phyloP scores from a whole-genome alignment of 352 stramenopile genomes.

The Phytopythium boreale region DNA sequence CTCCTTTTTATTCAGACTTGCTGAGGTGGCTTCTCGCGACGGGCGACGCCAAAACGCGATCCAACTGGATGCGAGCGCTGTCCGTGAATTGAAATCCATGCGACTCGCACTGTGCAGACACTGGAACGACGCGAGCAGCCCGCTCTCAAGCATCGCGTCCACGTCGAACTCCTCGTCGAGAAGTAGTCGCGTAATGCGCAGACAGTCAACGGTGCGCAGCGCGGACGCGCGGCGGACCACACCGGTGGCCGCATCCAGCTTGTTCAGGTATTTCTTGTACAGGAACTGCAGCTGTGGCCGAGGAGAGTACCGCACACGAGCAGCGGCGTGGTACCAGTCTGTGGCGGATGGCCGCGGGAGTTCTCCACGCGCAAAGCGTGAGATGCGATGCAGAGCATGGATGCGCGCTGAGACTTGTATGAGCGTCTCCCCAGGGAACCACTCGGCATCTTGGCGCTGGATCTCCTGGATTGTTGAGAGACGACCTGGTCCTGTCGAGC shows the following conservation, averaged over 20 bases:
- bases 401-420: slow-evolving; percentile 42
- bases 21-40: slow-evolving; percentile 28
- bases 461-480: background rate
- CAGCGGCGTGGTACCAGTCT: slow-evolving; percentile 19
- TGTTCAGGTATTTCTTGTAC: slow-evolving; percentile 58
- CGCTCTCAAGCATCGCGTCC: slow-evolving; percentile 19
- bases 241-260: slow-evolving; percentile 37
- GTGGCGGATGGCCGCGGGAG: slow-evolving; percentile 6
- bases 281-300: slow-evolving; percentile 55
- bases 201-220: slow-evolving; percentile 56
- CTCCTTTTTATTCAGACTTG: background rate
- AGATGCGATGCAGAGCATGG: slow-evolving; percentile 41
- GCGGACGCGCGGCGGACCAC: slow-evolving; percentile 43
- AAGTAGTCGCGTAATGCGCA: slow-evolving; percentile 42
- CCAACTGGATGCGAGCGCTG: slow-evolving; percentile 38
- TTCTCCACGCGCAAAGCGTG: slow-evolving; percentile 18
- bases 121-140: slow-evolving; percentile 28
- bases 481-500: background rate
- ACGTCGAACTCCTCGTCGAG: slow-evolving; percentile 52
- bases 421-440: slow-evolving; percentile 38
- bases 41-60: slow-evolving; percentile 52
- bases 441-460: slow-evolving; percentile 12
- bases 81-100: slow-evolving; percentile 37
- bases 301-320: slow-evolving; percentile 43
- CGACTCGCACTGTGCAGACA: slow-evolving; percentile 58